These are phyloP conservation scores for Penicillium expansum DNA, from an alignment of 2,329 filamentous ascomycete species.

Conservation along the genomic window DNA sequence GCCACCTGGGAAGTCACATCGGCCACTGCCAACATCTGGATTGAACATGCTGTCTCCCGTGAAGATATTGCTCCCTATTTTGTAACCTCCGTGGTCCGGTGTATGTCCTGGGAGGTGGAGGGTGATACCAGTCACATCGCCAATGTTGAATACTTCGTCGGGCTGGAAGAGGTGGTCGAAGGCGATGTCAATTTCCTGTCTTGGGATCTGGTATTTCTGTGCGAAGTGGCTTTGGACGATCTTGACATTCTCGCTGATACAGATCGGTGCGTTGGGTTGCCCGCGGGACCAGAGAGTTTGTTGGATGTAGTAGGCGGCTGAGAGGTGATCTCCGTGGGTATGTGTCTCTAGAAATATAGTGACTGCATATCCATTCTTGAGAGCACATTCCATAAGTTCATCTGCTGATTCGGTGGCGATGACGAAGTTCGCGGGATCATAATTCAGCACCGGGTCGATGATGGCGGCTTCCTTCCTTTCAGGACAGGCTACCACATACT, in stretches of 20 bases:
- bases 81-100: constrained; percentile 60
- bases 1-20: constrained; percentile 56
- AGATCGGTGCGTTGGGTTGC: constrained; percentile 45
- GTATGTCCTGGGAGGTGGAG: constrained; percentile 61
- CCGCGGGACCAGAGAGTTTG: constrained; percentile 33
- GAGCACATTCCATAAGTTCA: constrained; percentile 45
- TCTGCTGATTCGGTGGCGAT: constrained; percentile 55
- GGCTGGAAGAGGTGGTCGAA: constrained; percentile 58
- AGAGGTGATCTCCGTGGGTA: constrained; percentile 59
- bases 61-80: constrained; percentile 50
- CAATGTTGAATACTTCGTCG: constrained; percentile 54
- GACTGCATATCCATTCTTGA: constrained; percentile 46
- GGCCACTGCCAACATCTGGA: constrained; percentile 50
- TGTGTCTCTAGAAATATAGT: constrained; percentile 59
- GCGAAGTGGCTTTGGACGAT: constrained; percentile 54
- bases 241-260: constrained; percentile 56
- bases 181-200: constrained; percentile 44
- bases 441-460: constrained; percentile 61
- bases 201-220: constrained; percentile 47
- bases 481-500: constrained; percentile 58
- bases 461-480: constrained; percentile 49
- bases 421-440: constrained; percentile 39
- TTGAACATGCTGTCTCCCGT: constrained; percentile 54
- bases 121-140: constrained; percentile 45
- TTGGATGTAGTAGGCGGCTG: constrained; percentile 57